A percentile compares a stretch with the other conserved stretches of the same genome.
These are phyloP conservation scores for Xenosphaeropsis pyriputrescens DNA, from an alignment of 2,329 filamentous ascomycete genomes.

Conservation along the genomic window DNA sequence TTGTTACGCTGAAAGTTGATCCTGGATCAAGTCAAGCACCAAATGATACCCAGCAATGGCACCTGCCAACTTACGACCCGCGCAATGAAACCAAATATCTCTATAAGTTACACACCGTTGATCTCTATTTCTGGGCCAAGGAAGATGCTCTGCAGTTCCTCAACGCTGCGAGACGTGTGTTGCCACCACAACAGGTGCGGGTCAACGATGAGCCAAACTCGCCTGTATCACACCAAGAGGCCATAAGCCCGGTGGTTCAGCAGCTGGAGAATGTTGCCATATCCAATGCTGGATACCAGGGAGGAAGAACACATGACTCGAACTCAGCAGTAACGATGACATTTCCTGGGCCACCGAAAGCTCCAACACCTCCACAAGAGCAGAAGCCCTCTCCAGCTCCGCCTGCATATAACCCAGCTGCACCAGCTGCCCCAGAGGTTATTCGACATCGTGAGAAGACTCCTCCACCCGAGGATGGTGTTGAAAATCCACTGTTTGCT, in stretches of 20 bases:
- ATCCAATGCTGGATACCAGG: constrained; percentile 34
- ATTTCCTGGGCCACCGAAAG: constrained; percentile 16
- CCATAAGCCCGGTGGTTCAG: constrained; percentile 57
- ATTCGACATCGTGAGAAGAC: constrained; percentile 67
- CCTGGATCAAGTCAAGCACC: constrained; percentile 18
- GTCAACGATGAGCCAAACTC: constrained; percentile 49
- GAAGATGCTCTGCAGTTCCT: constrained; percentile 58
- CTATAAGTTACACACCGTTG: constrained; percentile 61
- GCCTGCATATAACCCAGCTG: constrained; percentile 67
- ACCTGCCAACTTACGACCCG: constrained; percentile 58
- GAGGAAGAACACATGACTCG: constrained; percentile 14
- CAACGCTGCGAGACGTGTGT: constrained; percentile 48
- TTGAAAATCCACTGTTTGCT: constrained; percentile 39
- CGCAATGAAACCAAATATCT: constrained; percentile 65
- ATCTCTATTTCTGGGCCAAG: constrained; percentile 69
- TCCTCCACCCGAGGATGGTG: constrained; percentile 55
- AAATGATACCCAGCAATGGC: constrained; percentile 47
- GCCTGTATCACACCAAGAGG: constrained; percentile 27
- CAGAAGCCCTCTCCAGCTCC: constrained; percentile 37
- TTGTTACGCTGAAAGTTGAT: constrained; percentile 54
- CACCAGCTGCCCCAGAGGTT: constrained; percentile 58
- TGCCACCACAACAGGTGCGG: constrained; percentile 45
- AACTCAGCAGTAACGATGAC: constrained; percentile 4
- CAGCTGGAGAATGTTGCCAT: constrained; percentile 60
- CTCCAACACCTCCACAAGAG: constrained; percentile 18